phyloP scores from a whole-genome alignment of 257 asterid species.

The Perilla frutescens region DNA sequence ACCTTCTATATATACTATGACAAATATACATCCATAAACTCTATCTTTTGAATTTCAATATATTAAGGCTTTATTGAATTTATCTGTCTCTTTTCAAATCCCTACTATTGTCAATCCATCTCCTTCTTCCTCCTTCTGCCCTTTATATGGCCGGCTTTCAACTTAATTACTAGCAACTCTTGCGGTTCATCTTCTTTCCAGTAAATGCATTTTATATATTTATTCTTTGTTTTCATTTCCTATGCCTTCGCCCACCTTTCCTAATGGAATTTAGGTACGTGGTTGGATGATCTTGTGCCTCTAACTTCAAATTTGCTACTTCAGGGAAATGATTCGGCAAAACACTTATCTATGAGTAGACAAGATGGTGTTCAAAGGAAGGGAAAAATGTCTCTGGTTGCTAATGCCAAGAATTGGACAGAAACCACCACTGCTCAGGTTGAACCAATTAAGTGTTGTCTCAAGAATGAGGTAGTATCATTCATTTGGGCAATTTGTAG shows the following conservation, averaged over 20 bases:
- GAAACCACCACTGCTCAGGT: conserved; percentile 37
- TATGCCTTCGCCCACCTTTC: no score
- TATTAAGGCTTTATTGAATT: conserved; percentile 19
- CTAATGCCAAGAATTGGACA: conserved; percentile 33
- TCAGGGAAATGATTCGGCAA: conserved; percentile 49
- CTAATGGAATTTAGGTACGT: not conserved
- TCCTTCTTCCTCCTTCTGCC: not conserved
- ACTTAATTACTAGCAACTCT: conserved; percentile 12
- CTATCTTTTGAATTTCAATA: not conserved
- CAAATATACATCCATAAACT: not conserved
- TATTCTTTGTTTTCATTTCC: not conserved
- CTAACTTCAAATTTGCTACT: conserved; percentile 31
- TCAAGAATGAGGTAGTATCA: conserved; percentile 74
- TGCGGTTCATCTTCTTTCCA: conserved; percentile 16
- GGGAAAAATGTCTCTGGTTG: conserved; percentile 33
- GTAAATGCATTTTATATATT: not conserved
- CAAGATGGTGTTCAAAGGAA: conserved; percentile 31
- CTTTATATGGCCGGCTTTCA: not conserved
- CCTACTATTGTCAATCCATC: not conserved
- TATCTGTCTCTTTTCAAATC: conserved; percentile 2
- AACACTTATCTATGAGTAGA: conserved; percentile 26
- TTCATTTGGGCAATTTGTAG: conserved; percentile 90
- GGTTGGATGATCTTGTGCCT: conserved; percentile 14
- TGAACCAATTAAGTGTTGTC: conserved; percentile 57
- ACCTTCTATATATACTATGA: not conserved